Evolutionary conservation across 179 eudicot genomes (phyloP).

Genomic region (Amaranthus tricolor): DNA sequence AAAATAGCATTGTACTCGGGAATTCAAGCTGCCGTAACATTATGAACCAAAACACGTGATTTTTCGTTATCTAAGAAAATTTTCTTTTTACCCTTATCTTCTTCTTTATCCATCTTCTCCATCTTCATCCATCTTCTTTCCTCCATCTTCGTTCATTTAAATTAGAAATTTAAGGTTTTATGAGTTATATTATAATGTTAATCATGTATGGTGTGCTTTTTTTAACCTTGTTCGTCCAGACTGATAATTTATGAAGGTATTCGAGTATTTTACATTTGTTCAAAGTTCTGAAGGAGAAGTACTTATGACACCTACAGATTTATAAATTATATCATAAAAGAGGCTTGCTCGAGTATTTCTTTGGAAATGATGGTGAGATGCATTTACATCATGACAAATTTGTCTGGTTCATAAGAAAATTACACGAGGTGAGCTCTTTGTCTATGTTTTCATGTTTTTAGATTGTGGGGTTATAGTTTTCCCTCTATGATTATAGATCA

Average conservation of each 20-base stretch:
- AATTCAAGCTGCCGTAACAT: too few species aligned
- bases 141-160: too few species aligned
- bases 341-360: constrained; percentile 81
- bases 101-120: too few species aligned
- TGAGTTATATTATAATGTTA: constrained; percentile 11
- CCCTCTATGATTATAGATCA: constrained; percentile 73
- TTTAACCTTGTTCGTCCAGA: background rate
- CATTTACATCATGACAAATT: constrained; percentile 62
- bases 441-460: constrained; percentile 17
- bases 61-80: too few species aligned
- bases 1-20: too few species aligned
- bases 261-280: constrained; percentile 81
- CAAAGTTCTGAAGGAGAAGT: constrained; percentile 53
- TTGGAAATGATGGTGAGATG: constrained; percentile 71
- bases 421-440: constrained; percentile 63
- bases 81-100: too few species aligned
- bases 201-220: background rate
- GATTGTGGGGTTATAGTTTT: constrained; percentile 79
- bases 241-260: constrained; percentile 49
- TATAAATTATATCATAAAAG: constrained; percentile 76
- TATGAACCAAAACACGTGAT: too few species aligned
- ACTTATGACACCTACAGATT: constrained; percentile 82
- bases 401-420: constrained; percentile 65
- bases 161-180: background rate
- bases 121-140: too few species aligned